These are phyloP conservation scores for Trichosporon coremiiforme DNA, from an alignment of 1,284 basidiomycete species.

Conservation along the genomic window DNA sequence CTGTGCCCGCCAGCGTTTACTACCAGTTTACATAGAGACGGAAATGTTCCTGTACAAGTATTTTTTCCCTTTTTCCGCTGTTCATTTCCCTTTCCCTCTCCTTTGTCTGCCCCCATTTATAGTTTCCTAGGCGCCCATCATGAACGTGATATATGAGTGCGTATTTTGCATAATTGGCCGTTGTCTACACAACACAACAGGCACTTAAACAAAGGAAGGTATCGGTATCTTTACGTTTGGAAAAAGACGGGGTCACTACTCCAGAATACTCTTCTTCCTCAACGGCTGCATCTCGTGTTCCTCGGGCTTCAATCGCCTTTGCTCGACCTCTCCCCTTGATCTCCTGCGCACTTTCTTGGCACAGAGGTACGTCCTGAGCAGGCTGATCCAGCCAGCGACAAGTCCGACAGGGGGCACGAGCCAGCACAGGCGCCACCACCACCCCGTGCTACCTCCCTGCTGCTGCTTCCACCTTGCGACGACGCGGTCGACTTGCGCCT, in stretches of 20 bases:
- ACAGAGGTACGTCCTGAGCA: slow-evolving; percentile 34
- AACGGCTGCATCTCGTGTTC: slow-evolving; percentile 36
- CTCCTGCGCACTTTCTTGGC: slow-evolving; percentile 32
- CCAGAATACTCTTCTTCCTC: not conserved
- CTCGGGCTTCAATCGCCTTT: slow-evolving; percentile 39
- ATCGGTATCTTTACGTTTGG: too few species aligned
- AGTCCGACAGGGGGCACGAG: slow-evolving; percentile 76
- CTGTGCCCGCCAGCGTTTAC: too few species aligned
- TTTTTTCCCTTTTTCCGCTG: not conserved
- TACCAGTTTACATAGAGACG: not conserved
- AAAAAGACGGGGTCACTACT: not conserved
- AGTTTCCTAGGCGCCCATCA: not conserved
- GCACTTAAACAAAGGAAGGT: too few species aligned
- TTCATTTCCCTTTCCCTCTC: not conserved
- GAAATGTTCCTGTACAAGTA: slow-evolving; percentile 13
- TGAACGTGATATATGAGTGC: not conserved
- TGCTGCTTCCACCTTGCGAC: slow-evolving; percentile 63
- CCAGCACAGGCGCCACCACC: slow-evolving; percentile 75
- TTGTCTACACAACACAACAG: too few species aligned
- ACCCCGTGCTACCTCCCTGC: slow-evolving; percentile 59
- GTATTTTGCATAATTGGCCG: too few species aligned
- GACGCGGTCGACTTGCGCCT: slow-evolving; percentile 68
- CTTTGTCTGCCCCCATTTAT: not conserved
- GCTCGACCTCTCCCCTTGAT: slow-evolving; percentile 41
- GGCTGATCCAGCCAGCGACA: slow-evolving; percentile 39